Base-by-base conservation (phyloP, 2,329 filamentous ascomycete genomes). In the Aspergillus sp. region DNA sequence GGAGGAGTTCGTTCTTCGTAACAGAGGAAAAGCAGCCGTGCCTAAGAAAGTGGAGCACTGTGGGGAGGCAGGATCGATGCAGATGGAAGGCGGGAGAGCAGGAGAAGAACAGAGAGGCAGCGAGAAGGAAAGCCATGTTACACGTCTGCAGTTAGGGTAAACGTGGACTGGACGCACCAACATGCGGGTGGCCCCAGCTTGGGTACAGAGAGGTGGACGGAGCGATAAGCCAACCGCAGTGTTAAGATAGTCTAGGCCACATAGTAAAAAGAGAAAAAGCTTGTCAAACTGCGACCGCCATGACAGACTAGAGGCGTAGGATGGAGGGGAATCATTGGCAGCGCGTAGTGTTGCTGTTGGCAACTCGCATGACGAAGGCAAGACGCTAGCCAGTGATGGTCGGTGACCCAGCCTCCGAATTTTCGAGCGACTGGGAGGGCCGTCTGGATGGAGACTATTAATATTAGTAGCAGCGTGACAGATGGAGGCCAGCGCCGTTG, bases 401-500 rank as follows among this genome's bases (percentile, higher is more conserved):
- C 44, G 44, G 21, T 19, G 19, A 23, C 21, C 44, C 44, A 49
- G 44, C 44, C 44, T 25, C 44, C 21, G 44, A 30, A 49, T 49
- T 49, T 49, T 49, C 44, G 44, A 49, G 44, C 44, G 21, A 27
- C 23, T 49, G 44, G 44, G 25, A 49, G 5, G 30, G 11, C 13
- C 44, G 44, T 49, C 44, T 49, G 21, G 44, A 49, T 49, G 44
- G 44, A 49, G 25, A 49, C 44, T 49, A 49, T 49, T 49, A 44
- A 44, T 48, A 48, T 27, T 49, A 49, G 21, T 30, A 27, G 44
- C 15, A 49, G 47, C 56, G 63, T 58, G 54, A 58, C 57, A 56
- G 56, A 50, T 60, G 54, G 36, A 44, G 58, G 63, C 62, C 63
- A 60, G 60, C 66, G 60, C 61, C 62, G 23, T 49, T 49, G 44